These are phyloP conservation scores for Xylaria sp. DNA, from an alignment of 2,329 filamentous ascomycete genomes.

Conservation along the genomic window DNA sequence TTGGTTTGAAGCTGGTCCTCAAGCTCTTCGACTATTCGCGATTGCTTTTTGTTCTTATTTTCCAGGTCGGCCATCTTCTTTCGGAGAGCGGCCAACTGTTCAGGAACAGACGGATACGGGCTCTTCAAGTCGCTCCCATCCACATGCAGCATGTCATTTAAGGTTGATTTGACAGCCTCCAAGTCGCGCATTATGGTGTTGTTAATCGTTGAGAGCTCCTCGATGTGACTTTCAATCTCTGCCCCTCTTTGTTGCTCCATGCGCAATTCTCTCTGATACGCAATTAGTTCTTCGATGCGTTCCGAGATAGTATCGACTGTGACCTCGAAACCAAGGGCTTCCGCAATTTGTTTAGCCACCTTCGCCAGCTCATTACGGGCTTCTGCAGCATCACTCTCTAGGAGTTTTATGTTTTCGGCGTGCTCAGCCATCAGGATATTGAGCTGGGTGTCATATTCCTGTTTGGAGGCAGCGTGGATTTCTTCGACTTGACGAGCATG, in stretches of 20 bases:
- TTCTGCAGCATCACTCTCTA: slow-evolving; percentile 72
- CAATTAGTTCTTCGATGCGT: slow-evolving; percentile 67
- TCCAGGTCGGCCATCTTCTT: slow-evolving; percentile 73
- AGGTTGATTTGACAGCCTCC: slow-evolving; percentile 66
- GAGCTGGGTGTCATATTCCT: slow-evolving; percentile 68
- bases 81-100: slow-evolving; percentile 71
- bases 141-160: slow-evolving; percentile 65
- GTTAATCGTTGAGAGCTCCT: slow-evolving; percentile 67
- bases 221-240: slow-evolving; percentile 66
- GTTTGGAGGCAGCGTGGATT: slow-evolving; percentile 61
- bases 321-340: slow-evolving; percentile 69
- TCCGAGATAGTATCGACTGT: slow-evolving; percentile 75
- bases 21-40: slow-evolving; percentile 90
- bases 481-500: slow-evolving; percentile 64
- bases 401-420: slow-evolving; percentile 62
- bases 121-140: slow-evolving; percentile 58
- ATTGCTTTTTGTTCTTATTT: slow-evolving; percentile 86
- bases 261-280: slow-evolving; percentile 68
- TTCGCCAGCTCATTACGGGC: slow-evolving; percentile 74
- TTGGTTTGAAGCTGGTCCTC: slow-evolving; percentile 96
- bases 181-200: slow-evolving; percentile 71
- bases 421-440: slow-evolving; percentile 70
- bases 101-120: slow-evolving; percentile 60
- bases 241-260: slow-evolving; percentile 68
- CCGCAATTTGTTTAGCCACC: slow-evolving; percentile 71